Percentiles rank a stretch among this genome's conserved stretches.
Evolutionary conservation across 805 yeast species (phyloP).

Genomic region (Metschnikowia reukaufii): DNA sequence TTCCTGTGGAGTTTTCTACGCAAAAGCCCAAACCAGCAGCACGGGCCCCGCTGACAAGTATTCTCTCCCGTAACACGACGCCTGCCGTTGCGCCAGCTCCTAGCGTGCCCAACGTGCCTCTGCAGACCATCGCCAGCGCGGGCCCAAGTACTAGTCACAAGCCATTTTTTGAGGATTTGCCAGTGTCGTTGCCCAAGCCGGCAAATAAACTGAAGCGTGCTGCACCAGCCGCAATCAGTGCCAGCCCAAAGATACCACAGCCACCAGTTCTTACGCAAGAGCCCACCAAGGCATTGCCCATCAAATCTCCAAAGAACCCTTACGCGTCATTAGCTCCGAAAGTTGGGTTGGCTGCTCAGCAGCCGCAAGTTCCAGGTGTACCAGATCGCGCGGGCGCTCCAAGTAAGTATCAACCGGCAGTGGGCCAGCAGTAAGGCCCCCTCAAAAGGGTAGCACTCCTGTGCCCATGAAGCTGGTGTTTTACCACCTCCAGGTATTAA

Average conservation of each 20-base stretch:
- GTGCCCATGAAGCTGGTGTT: constrained; percentile 3
- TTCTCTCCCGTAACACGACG: neutral
- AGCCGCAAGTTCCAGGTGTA: neutral
- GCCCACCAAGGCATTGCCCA: constrained; percentile 22
- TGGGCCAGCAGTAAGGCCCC: constrained; percentile 2
- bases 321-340: constrained; percentile 26
- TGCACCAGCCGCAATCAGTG: constrained; percentile 27
- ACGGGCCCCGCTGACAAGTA: constrained; percentile 24
- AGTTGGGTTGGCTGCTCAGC: constrained; percentile 6
- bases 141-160: constrained; percentile 22
- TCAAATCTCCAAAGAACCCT: constrained; percentile 29
- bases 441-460: constrained; percentile 3
- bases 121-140: neutral
- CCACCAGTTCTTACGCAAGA: constrained; percentile 13
- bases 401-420: constrained; percentile 14
- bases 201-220: constrained; percentile 28
- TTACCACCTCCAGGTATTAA: constrained; percentile 15
- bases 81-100: constrained; percentile 1
- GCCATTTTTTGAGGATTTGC: constrained; percentile 61
- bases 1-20: constrained; percentile 57
- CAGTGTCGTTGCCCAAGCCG: constrained; percentile 35
- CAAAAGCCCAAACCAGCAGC: constrained; percentile 41
- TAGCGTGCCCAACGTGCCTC: neutral
- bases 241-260: constrained; percentile 7
- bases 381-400: constrained; percentile 3